These are phyloP conservation scores for Penicillium sp. DNA, from an alignment of 2,329 filamentous ascomycete genomes.

Conservation along the genomic window DNA sequence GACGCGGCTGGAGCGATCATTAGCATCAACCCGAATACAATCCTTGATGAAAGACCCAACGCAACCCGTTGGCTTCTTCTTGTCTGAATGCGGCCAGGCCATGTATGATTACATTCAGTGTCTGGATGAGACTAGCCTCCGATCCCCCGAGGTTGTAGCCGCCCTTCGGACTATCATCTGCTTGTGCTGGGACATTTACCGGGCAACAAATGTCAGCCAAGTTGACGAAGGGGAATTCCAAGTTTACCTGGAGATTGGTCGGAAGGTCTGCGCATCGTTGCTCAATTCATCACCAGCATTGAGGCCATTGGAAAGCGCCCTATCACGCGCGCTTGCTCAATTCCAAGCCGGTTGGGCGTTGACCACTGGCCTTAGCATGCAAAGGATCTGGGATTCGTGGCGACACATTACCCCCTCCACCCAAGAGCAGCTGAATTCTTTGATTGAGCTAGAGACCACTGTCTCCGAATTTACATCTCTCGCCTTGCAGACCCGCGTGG, in stretches of 20 bases:
- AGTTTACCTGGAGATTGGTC: conserved; percentile 48
- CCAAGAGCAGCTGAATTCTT: conserved; percentile 30
- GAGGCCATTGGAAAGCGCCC: conserved; percentile 25
- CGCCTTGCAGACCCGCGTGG: conserved; percentile 35
- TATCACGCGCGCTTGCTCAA: conserved; percentile 41
- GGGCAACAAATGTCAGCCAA: conserved; percentile 37
- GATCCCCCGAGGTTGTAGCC: conserved; percentile 23
- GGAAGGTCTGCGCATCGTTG: conserved; percentile 33
- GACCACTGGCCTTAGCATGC: conserved; percentile 73
- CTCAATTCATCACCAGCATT: conserved; percentile 24
- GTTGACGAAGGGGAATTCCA: conserved; percentile 54
- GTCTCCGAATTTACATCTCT: conserved; percentile 37
- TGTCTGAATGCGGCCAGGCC: conserved; percentile 36
- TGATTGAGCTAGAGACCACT: conserved; percentile 36
- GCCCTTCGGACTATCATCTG: conserved; percentile 33
- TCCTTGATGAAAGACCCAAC: conserved; percentile 42
- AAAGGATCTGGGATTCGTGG: conserved; percentile 68
- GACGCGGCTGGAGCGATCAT: conserved; percentile 40
- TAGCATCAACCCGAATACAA: conserved; percentile 39
- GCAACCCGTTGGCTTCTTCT: conserved; percentile 37
- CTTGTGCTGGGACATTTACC: conserved; percentile 50
- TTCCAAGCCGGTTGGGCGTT: conserved; percentile 70
- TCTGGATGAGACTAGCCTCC: conserved; percentile 26
- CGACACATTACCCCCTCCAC: conserved; percentile 54
- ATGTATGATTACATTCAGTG: conserved; percentile 35